A percentile compares a stretch with the other conserved stretches of the same genome.
These are phyloP conservation scores for Plasmodium malariae DNA, from an alignment of 169 alveolate genomes.

Conservation along the genomic window DNA sequence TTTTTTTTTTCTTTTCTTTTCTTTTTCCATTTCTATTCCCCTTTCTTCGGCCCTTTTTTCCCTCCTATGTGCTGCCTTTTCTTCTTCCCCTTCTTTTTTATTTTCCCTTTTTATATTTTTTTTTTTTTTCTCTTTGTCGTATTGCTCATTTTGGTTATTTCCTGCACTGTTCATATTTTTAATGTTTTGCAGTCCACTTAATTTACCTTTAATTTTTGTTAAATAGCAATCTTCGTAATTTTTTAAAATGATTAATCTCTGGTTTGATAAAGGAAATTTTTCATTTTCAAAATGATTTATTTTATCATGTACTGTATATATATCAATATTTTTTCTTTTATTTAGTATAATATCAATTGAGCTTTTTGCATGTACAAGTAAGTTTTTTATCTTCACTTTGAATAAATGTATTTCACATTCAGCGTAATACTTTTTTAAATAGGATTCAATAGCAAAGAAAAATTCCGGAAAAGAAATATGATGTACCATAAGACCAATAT, in stretches of 20 bases:
- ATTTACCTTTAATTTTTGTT: slow-evolving; percentile 23
- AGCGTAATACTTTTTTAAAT: slow-evolving; percentile 34
- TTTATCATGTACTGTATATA: slow-evolving; percentile 35
- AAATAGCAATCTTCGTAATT: slow-evolving; percentile 44
- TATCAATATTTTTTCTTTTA: slow-evolving; percentile 42
- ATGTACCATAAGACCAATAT: slow-evolving; percentile 63
- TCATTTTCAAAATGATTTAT: slow-evolving; percentile 47
- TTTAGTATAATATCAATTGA: slow-evolving; percentile 58
- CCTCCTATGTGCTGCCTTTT: background rate
- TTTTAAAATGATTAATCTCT: slow-evolving; percentile 23
- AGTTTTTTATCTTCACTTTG: slow-evolving; percentile 20
- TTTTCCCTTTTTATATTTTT: background rate
- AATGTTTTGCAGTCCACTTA: slow-evolving; percentile 39
- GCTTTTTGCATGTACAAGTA: slow-evolving; percentile 38
- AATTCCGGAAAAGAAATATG: slow-evolving; percentile 74
- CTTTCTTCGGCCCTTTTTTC: background rate
- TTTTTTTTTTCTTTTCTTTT: slow-evolving; percentile 1
- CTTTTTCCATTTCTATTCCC: background rate
- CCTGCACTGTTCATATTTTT: background rate
- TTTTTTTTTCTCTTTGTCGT: background rate
- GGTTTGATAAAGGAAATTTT: slow-evolving; percentile 22
- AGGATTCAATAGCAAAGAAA: slow-evolving; percentile 46
- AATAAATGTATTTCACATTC: slow-evolving; percentile 42
- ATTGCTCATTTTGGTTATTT: background rate
- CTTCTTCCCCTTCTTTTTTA: background rate